phyloP scores from a whole-genome alignment of 176 grass and related monocot genomes.

The Ananas comosus region DNA sequence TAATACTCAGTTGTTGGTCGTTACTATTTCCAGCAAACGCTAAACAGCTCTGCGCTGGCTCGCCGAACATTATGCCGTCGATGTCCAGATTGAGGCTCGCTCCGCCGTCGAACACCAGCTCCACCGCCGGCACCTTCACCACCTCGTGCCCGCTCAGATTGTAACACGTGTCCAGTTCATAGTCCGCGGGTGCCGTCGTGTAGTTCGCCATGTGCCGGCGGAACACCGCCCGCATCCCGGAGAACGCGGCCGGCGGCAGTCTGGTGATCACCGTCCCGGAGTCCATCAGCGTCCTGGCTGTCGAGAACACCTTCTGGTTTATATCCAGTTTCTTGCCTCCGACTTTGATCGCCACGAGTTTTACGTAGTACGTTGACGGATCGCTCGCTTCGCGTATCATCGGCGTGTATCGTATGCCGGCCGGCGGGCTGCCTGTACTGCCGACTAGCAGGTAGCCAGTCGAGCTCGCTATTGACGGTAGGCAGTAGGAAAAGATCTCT shows the following conservation, averaged over 20 bases:
- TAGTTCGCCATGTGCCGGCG: conserved; percentile 36
- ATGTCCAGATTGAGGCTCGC: conserved; percentile 31
- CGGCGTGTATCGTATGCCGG: conserved; percentile 42
- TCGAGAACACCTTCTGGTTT: conserved; percentile 11
- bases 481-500: conserved; percentile 69
- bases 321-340: conserved; percentile 24
- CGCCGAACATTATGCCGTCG: conserved; percentile 41
- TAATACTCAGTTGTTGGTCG: conserved; percentile 27
- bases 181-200: conserved; percentile 31
- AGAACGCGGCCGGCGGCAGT: conserved; percentile 48
- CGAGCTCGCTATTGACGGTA: conserved; percentile 40
- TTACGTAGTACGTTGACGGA: conserved; percentile 67
- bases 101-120: conserved; percentile 47
- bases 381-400: conserved; percentile 25
- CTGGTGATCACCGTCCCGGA: conserved; percentile 86
- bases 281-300: conserved; percentile 37
- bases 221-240: conserved; percentile 36
- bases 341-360: conserved; percentile 45
- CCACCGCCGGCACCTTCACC: conserved; percentile 47
- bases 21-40: conserved; percentile 64
- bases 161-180: conserved; percentile 84
- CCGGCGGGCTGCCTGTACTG: background rate
- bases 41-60: conserved; percentile 52
- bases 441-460: conserved; percentile 53
- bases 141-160: conserved; percentile 39